Conservation (phyloP, 2,329 filamentous ascomycete genomes). For the Coniochaeta prunicola region DNA sequence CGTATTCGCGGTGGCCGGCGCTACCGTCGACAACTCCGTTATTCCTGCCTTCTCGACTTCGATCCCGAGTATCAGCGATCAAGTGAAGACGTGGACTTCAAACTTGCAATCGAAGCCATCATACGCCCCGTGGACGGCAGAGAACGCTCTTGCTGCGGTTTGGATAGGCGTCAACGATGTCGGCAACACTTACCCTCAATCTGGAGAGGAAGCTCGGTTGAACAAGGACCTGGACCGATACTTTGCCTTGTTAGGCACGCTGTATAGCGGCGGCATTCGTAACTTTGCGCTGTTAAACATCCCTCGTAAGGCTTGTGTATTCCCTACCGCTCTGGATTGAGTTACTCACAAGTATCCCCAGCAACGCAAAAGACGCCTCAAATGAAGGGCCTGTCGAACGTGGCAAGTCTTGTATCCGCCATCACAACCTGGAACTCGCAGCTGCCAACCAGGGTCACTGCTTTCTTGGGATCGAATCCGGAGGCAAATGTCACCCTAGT, state of each 20-base stretch:
- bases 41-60: conserved; percentile 17
- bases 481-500: conserved; percentile 6
- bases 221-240: conserved; percentile 5
- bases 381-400: conserved; percentile 3
- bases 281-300: conserved; percentile 7
- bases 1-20: conserved; percentile 35
- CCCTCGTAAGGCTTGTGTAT: conserved; percentile 4
- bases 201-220: conserved; percentile 1
- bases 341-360: background rate
- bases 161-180: conserved; percentile 9
- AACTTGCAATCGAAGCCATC: conserved; percentile 1
- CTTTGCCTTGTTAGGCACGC: conserved; percentile 3
- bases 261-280: conserved; percentile 5
- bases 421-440: conserved; percentile 7
- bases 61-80: conserved; percentile 7
- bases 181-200: conserved; percentile 3
- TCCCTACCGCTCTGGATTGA: background rate
- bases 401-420: conserved; percentile 3
- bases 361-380: conserved; percentile 5
- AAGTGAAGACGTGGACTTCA: conserved; percentile 5
- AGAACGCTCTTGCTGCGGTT: conserved; percentile 5
- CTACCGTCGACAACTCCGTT: conserved; percentile 33
- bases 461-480: conserved; percentile 6
- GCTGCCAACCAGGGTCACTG: conserved; percentile 5
- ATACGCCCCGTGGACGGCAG: conserved; percentile 7